These are phyloP conservation scores for Blastobotrys illinoisensis DNA, from an alignment of 1,139 yeast species.

Conservation along the genomic window DNA sequence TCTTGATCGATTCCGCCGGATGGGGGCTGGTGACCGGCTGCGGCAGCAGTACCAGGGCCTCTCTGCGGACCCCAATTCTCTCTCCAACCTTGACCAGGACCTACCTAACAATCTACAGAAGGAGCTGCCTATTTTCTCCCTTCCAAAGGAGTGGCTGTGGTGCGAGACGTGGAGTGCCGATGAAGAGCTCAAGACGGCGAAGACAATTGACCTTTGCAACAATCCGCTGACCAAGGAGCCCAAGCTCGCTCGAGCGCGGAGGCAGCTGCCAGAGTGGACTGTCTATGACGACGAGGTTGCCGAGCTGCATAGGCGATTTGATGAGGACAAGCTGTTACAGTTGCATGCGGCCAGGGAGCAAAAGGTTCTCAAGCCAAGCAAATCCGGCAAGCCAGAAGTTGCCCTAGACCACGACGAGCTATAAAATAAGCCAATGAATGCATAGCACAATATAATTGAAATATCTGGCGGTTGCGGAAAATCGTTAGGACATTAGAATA, in stretches of 20 bases:
- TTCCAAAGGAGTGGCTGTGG: slow-evolving; percentile 87
- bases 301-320: slow-evolving; percentile 25
- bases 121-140: slow-evolving; percentile 58
- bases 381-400: slow-evolving; percentile 2
- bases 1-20: slow-evolving; percentile 54
- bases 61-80: slow-evolving; percentile 71
- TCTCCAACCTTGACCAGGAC: slow-evolving; percentile 86
- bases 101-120: slow-evolving; percentile 80
- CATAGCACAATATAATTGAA: background rate
- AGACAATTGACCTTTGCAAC: slow-evolving; percentile 77
- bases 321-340: background rate
- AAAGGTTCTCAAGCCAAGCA: background rate
- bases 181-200: slow-evolving; percentile 53
- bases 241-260: slow-evolving; percentile 63
- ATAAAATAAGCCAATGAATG: slow-evolving; percentile 15
- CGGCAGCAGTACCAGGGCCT: slow-evolving; percentile 84
- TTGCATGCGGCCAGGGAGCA: background rate
- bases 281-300: slow-evolving; percentile 53
- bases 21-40: slow-evolving; percentile 70
- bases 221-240: slow-evolving; percentile 78
- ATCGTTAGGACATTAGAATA: slow-evolving; percentile 5
- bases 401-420: slow-evolving; percentile 31
- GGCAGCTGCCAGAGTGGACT: slow-evolving; percentile 76
- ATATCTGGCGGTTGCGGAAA: too few relatives aligned
- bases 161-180: slow-evolving; percentile 92